A percentile compares a stretch with the other conserved stretches of the same genome.
These are phyloP conservation scores for Corinectria fuckeliana DNA, from an alignment of 2,329 filamentous ascomycete species.

Conservation along the genomic window DNA sequence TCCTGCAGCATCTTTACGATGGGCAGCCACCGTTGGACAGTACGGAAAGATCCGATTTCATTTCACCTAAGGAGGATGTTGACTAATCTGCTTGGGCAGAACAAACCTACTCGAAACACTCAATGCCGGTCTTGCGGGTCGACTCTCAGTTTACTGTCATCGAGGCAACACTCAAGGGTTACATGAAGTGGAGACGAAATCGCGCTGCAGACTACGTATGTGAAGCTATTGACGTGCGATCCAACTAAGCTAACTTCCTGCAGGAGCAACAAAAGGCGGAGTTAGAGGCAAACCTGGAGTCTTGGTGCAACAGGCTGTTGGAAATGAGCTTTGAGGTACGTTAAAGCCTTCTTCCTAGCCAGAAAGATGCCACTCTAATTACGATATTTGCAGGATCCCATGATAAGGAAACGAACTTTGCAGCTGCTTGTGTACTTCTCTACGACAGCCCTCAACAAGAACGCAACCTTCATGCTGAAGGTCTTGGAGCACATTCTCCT, in stretches of 20 bases:
- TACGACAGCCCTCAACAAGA: constrained; percentile 78
- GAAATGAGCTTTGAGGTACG: constrained; percentile 71
- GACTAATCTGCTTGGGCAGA: constrained; percentile 42
- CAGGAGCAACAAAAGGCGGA: constrained; percentile 58
- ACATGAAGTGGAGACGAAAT: constrained; percentile 73
- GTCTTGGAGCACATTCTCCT: constrained; percentile 91
- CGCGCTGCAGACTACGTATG: constrained; percentile 42
- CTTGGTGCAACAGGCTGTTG: constrained; percentile 76
- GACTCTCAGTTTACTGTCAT: constrained; percentile 92
- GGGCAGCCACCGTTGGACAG: constrained; percentile 71
- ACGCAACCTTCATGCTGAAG: constrained; percentile 82
- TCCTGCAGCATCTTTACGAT: constrained; percentile 78
- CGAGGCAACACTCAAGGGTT: constrained; percentile 87
- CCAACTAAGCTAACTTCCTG: constrained; percentile 26
- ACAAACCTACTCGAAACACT: constrained; percentile 70
- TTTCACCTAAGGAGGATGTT: not conserved
- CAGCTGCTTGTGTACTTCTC: constrained; percentile 87
- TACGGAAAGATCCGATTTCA: constrained; percentile 47
- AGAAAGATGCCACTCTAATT: not conserved
- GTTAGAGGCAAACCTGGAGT: constrained; percentile 69
- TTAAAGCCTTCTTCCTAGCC: not conserved
- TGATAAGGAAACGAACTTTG: constrained; percentile 81
- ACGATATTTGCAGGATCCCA: constrained; percentile 66
- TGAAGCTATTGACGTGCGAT: not conserved
- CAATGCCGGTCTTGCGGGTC: constrained; percentile 75